Evolutionary conservation across 176 grass and related monocot genomes (phyloP).

Genomic region (Cenchrus americanus): DNA sequence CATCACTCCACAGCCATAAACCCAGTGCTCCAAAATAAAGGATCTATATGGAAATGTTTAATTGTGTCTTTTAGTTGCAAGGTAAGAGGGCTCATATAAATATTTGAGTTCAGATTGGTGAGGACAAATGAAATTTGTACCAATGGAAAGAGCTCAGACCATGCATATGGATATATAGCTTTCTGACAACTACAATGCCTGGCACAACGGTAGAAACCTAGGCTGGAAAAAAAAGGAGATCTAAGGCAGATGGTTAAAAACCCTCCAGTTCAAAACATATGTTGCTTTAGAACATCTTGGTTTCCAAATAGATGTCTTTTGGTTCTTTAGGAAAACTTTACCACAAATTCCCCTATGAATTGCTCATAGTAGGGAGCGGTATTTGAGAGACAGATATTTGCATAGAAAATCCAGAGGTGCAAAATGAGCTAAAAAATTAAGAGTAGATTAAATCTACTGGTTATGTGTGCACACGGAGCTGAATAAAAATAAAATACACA

Average conservation of each 20-base stretch:
- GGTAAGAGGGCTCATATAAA: background rate
- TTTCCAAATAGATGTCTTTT: background rate
- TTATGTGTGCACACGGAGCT: background rate
- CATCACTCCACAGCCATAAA: conserved; percentile 1
- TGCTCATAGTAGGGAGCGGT: background rate
- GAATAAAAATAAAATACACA: background rate
- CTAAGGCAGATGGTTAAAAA: background rate
- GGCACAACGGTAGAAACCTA: background rate
- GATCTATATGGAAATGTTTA: background rate
- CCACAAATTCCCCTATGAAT: background rate
- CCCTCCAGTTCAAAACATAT: background rate
- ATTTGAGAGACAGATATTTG: background rate
- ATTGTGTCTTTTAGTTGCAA: background rate
- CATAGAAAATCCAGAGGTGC: too few relatives aligned
- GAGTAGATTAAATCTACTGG: background rate
- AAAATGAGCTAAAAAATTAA: background rate
- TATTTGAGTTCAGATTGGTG: background rate
- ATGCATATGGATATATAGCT: background rate
- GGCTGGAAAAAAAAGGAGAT: background rate
- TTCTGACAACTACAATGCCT: background rate
- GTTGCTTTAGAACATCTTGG: background rate
- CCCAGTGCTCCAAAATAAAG: background rate
- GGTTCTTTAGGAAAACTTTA: background rate
- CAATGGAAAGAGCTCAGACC: background rate
- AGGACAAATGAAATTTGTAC: background rate